Conservation (phyloP, 2,329 filamentous ascomycete genomes). For the Botrytis squamosa region DNA sequence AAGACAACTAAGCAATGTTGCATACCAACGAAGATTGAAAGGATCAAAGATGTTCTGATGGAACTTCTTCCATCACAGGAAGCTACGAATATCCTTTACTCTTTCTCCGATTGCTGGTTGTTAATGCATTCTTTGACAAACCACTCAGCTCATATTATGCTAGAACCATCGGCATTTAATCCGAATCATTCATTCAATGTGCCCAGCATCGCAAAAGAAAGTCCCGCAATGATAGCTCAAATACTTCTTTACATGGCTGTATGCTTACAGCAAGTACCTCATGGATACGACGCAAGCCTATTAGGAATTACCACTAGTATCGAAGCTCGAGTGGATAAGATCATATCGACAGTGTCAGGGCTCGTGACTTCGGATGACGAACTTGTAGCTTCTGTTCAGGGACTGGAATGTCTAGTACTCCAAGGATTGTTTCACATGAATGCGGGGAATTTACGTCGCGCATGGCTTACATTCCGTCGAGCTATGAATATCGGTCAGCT, state of each 20-base stretch:
- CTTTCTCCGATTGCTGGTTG: slow-evolving; percentile 33
- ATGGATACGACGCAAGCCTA: slow-evolving; percentile 29
- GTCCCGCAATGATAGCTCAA: slow-evolving; percentile 34
- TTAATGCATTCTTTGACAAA: slow-evolving; percentile 31
- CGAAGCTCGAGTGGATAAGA: slow-evolving; percentile 34
- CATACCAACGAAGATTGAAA: slow-evolving; percentile 31
- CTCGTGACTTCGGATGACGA: slow-evolving; percentile 49
- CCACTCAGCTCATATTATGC: slow-evolving; percentile 18
- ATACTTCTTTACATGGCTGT: slow-evolving; percentile 35
- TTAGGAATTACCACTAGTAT: slow-evolving; percentile 30
- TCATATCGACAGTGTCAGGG: slow-evolving; percentile 32
- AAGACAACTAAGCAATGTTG: slow-evolving; percentile 27
- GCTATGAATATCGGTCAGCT: slow-evolving; percentile 48
- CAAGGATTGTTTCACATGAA: slow-evolving; percentile 49
- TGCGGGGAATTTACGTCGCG: slow-evolving; percentile 49
- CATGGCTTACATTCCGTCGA: slow-evolving; percentile 48
- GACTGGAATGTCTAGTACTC: slow-evolving; percentile 51
- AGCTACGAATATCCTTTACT: slow-evolving; percentile 32
- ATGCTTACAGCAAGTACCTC: slow-evolving; percentile 36
- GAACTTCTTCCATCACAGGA: slow-evolving; percentile 37
- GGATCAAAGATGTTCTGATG: slow-evolving; percentile 33
- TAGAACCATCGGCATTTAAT: slow-evolving; percentile 3
- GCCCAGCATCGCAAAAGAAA: slow-evolving; percentile 28
- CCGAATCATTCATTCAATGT: slow-evolving; percentile 29
- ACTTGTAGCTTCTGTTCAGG: slow-evolving; percentile 49